Evolutionary conservation across 2,329 filamentous ascomycete genomes (phyloP).

Genomic region (Fusarium scirpi): DNA sequence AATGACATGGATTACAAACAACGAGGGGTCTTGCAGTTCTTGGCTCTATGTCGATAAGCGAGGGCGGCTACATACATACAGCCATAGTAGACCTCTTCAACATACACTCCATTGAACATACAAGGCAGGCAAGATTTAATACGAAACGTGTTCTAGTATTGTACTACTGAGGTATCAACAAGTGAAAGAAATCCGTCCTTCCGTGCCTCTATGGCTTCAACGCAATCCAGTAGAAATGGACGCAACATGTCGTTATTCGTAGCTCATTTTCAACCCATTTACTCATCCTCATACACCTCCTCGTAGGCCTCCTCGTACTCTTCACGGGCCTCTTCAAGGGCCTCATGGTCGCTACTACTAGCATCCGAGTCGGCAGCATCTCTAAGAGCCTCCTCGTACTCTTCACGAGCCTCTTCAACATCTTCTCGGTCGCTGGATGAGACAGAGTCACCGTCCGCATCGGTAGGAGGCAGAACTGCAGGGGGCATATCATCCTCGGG

Average conservation of each 20-base stretch:
- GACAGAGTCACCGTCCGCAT: conserved; percentile 57
- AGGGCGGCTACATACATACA: conserved; percentile 9
- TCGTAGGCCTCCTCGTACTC: conserved; percentile 57
- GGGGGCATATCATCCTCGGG: conserved; percentile 47
- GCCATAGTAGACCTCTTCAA: not conserved
- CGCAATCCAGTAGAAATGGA: conserved; percentile 31
- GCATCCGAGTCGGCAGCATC: conserved; percentile 56
- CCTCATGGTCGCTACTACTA: conserved; percentile 65
- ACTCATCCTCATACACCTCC: conserved; percentile 47
- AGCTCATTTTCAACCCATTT: conserved; percentile 24
- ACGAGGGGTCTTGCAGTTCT: conserved; percentile 30
- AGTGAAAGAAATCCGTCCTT: conserved; percentile 28
- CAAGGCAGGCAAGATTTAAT: not conserved
- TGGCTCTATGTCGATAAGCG: conserved; percentile 47
- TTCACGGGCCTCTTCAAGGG: conserved; percentile 65
- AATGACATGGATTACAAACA: conserved; percentile 1
- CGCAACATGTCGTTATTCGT: conserved; percentile 43
- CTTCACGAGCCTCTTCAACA: conserved; percentile 57
- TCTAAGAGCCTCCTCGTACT: conserved; percentile 58
- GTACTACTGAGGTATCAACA: conserved; percentile 39
- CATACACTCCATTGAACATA: not conserved
- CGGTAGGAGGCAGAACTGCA: conserved; percentile 53
- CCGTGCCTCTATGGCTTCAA: conserved; percentile 26
- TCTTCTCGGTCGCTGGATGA: conserved; percentile 58
- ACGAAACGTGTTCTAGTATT: conserved; percentile 22